Evolutionary conservation across 139 green algal genomes (phyloP).

Genomic region (Chlorella ohadii): DNA sequence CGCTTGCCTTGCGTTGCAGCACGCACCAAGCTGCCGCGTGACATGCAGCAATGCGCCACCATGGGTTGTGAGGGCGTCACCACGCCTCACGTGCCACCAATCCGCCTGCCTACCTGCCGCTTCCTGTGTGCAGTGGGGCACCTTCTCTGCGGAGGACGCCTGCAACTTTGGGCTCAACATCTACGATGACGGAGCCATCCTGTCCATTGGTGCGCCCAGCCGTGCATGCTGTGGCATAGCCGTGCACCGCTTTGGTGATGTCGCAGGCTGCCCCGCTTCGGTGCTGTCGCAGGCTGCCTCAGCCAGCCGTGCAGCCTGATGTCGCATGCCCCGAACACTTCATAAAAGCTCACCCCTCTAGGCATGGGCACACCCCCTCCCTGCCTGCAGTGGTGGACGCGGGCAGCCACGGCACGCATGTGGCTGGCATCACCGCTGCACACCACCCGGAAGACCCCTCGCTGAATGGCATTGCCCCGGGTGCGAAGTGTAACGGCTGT

Average conservation of each 20-base stretch:
- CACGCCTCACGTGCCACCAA: too few relatives aligned
- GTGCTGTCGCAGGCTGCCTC: too few relatives aligned
- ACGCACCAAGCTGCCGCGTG: too few relatives aligned
- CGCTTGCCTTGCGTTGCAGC: not conserved
- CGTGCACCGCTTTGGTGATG: too few relatives aligned
- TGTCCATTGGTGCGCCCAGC: constrained; percentile 10
- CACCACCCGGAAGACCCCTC: constrained; percentile 81
- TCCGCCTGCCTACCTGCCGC: not conserved
- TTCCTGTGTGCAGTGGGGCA: constrained; percentile 49
- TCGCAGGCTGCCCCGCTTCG: too few relatives aligned
- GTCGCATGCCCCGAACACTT: too few relatives aligned
- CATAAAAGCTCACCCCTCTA: too few relatives aligned
- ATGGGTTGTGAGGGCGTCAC: too few relatives aligned
- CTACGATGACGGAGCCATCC: constrained; percentile 75
- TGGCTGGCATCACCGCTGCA: constrained; percentile 86
- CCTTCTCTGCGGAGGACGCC: constrained; percentile 69
- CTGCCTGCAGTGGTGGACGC: constrained; percentile 75
- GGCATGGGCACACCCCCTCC: constrained; percentile 51
- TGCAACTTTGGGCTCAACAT: constrained; percentile 90
- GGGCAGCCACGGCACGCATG: constrained; percentile 91
- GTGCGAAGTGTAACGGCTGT: not conserved
- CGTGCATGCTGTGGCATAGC: not conserved
- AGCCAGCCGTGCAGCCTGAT: too few relatives aligned
- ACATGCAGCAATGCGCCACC: too few relatives aligned
- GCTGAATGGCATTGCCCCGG: constrained; percentile 89